Conservation (phyloP, 2,329 filamentous ascomycete genomes). For the Talaromyces pinophilus region DNA sequence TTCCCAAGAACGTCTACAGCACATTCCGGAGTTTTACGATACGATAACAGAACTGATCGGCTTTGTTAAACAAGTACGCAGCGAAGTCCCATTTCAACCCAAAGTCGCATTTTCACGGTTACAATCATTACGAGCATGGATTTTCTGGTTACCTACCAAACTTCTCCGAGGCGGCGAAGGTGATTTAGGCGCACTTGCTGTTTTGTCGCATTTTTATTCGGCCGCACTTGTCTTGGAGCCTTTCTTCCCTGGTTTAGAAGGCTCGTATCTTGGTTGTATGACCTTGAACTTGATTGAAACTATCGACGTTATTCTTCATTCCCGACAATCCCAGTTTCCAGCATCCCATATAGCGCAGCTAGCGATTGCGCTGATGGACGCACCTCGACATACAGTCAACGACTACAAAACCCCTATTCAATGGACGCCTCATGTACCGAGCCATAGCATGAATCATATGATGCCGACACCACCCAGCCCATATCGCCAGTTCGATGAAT, state of each 20-base stretch:
- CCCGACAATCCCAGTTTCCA: constrained; percentile 63
- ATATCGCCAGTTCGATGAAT: constrained; percentile 37
- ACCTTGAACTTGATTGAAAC: constrained; percentile 81
- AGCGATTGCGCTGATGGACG: constrained; percentile 68
- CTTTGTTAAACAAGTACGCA: constrained; percentile 71
- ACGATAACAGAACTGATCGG: constrained; percentile 68
- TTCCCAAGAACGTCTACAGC: constrained; percentile 64
- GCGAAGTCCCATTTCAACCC: constrained; percentile 69
- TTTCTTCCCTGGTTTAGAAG: constrained; percentile 86
- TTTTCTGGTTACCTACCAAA: constrained; percentile 91
- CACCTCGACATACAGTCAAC: constrained; percentile 67
- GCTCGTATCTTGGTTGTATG: constrained; percentile 81
- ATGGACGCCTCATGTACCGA: constrained; percentile 49
- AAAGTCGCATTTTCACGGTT: constrained; percentile 88
- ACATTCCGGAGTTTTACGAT: constrained; percentile 68
- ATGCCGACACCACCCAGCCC: constrained; percentile 40
- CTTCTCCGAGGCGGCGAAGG: constrained; percentile 75
- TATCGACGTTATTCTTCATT: constrained; percentile 73
- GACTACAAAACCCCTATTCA: constrained; percentile 71
- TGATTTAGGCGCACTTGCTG: constrained; percentile 75
- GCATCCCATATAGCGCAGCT: constrained; percentile 61
- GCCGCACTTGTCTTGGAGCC: constrained; percentile 84
- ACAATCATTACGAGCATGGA: constrained; percentile 83
- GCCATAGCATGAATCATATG: constrained; percentile 37
- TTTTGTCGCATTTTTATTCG: constrained; percentile 90